Base-by-base conservation (phyloP, 2,329 filamentous ascomycete genomes). In the Beauveria pseudobassiana region DNA sequence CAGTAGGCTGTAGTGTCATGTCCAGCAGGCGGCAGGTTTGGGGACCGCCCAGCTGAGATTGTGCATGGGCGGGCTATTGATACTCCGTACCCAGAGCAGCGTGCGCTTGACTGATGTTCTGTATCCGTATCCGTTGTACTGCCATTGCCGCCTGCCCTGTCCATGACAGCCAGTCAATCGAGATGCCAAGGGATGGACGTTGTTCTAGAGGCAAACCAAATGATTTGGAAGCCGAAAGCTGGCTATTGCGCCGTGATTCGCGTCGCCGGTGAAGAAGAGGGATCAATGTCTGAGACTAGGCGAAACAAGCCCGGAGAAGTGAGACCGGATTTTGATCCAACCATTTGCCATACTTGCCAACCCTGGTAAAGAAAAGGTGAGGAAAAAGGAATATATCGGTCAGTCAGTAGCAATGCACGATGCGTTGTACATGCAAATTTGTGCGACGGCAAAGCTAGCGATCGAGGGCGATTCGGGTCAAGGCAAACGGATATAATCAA, bases 221-320 rank as follows among this genome's bases (percentile, higher is more conserved):
- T 46, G 38, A 45, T 46, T 53, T 53, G 49, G 26, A 43, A 53
- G 26, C 46, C 56, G 56, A 42, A 30, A 30, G 45, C 30, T 51
- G 34, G 46, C 18, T 24, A 20, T n/a, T 20, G 16, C 14, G 22
- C 30, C 22, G 38, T 34, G 18, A 59, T 59, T 26, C 48, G 26
- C 38, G 26, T 20, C 22, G 30, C 28, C 22, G 16, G 48, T 18
- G 14, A 12, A 10, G 24, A 5, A 16, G 9, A 46, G 40, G 24
- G 26, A 30, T 24, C 40, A 24, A 48, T 52, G 57, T 60, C 57
- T 60, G 57, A 60, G 57, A 60, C 57, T 14, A 3, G 16, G 43
- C 57, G 40, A 49, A 59, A 40, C n/a, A 40, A 24, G 38, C 26
- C 40, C 20, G 50, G 20, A 48, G 24, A 48, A 18, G 54, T 43